phyloP scores from a whole-genome alignment of 768 basidiomycete genomes.

The Lentinula sp. region DNA sequence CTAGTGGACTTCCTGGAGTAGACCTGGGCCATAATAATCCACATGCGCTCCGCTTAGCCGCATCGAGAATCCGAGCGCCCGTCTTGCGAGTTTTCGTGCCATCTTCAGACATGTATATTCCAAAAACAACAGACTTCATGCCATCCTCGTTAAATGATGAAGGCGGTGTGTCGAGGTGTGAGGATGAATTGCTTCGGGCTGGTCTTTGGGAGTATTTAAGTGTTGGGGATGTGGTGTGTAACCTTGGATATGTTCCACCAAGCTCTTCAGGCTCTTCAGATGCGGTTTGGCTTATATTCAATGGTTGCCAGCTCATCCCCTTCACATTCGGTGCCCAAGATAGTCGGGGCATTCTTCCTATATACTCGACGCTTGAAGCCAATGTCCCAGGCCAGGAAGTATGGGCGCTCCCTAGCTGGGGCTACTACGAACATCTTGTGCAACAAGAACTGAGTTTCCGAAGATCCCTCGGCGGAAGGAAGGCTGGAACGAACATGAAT shows the following conservation, averaged over 20 bases:
- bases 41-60: conserved; percentile 60
- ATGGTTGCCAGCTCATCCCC: conserved; percentile 44
- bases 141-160: conserved; percentile 26
- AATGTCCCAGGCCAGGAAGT: neutral
- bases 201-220: conserved; percentile 75
- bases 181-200: conserved; percentile 59
- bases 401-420: conserved; percentile 3
- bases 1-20: neutral
- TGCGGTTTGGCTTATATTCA: conserved; percentile 62
- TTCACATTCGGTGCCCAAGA: neutral
- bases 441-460: neutral
- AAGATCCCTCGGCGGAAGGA: neutral
- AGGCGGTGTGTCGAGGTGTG: conserved; percentile 33
- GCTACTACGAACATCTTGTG: neutral
- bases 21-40: conserved; percentile 17
- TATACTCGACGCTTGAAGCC: neutral
- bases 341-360: neutral
- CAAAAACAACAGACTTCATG: conserved; percentile 3
- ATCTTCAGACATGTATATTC: conserved; percentile 39
- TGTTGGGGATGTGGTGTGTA: conserved; percentile 72
- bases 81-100: conserved; percentile 73
- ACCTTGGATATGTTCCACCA: conserved; percentile 70
- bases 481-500: neutral
- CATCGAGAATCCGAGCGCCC: conserved; percentile 60
- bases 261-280: neutral